A percentile compares a stretch with the other conserved stretches of the same genome.
phyloP scores from a whole-genome alignment of 345 rosid species.

The Citrus inodora region DNA sequence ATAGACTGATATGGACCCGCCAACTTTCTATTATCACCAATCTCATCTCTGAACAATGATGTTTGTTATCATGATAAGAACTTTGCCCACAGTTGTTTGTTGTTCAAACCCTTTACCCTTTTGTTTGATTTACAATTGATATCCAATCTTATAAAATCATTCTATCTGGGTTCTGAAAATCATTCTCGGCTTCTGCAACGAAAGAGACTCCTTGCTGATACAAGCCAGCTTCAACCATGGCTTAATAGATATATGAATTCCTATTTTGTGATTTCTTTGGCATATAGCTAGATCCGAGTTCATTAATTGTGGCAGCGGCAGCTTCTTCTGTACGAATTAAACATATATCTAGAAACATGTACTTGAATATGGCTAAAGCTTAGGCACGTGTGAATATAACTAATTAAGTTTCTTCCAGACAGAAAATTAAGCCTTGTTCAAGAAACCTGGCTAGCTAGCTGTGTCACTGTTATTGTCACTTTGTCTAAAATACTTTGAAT shows the following conservation, averaged over 20 bases:
- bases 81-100: neutral
- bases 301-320: neutral
- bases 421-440: conserved; percentile 29
- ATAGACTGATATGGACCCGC: conserved; percentile 10
- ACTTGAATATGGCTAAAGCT: neutral
- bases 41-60: neutral
- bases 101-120: neutral
- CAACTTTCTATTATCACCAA: conserved; percentile 17
- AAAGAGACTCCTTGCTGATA: neutral
- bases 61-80: conserved; percentile 3
- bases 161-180: neutral
- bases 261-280: neutral
- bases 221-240: neutral
- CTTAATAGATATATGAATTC: neutral
- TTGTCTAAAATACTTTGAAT: neutral
- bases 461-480: conserved; percentile 9
- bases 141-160: neutral
- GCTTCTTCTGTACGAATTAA: neutral
- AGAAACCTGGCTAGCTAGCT: conserved; percentile 30
- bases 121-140: neutral
- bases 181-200: neutral
- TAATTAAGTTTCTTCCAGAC: conserved; percentile 30
- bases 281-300: neutral
- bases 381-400: neutral
- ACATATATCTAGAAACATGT: neutral